These are phyloP conservation scores for Leishmania tarentolae DNA, from an alignment of 208 protist species.

Conservation along the genomic window DNA sequence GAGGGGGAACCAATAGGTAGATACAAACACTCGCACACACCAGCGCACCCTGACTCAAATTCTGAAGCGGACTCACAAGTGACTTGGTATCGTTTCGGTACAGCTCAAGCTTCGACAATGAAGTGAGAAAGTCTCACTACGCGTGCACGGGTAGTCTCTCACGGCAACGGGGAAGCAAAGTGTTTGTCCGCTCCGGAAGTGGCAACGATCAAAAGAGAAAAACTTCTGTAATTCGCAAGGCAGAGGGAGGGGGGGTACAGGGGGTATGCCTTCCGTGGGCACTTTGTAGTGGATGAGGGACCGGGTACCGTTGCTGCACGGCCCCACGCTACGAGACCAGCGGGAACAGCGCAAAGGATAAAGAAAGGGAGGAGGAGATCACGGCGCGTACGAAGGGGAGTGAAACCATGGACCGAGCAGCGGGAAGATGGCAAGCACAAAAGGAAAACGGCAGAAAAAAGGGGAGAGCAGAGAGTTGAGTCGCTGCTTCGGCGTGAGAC, in stretches of 20 bases:
- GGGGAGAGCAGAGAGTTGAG: neutral
- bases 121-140: neutral
- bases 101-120: neutral
- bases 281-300: neutral
- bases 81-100: neutral
- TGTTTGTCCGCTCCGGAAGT: neutral
- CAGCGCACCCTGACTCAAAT: neutral
- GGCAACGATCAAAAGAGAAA: neutral
- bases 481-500: neutral
- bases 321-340: neutral
- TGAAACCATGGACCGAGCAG: neutral
- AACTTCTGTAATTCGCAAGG: neutral
- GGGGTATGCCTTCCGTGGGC: neutral
- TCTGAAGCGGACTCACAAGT: neutral
- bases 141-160: neutral
- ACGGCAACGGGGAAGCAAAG: neutral
- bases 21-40: neutral
- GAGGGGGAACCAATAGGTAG: neutral
- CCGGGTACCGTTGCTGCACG: neutral
- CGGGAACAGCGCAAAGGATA: neutral
- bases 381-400: neutral
- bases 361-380: neutral
- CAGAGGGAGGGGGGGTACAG: neutral
- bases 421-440: neutral
- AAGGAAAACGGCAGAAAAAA: neutral